Conservation (phyloP, 371 early-diverging fungal species). For the Parasitella parasitica region DNA sequence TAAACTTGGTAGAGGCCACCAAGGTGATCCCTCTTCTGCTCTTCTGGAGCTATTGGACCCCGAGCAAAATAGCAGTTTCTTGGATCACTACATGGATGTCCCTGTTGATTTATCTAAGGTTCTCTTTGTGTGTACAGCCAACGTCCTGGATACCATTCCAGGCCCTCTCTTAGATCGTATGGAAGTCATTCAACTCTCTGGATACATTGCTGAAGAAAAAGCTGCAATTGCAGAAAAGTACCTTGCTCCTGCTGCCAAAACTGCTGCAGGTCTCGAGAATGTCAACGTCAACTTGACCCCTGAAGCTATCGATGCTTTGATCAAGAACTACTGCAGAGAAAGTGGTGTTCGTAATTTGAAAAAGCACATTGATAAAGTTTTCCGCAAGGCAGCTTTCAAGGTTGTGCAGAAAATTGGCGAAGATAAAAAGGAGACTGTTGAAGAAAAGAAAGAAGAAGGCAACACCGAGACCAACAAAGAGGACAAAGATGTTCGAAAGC, state of each 20-base stretch:
- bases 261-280: slow-evolving; percentile 76
- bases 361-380: slow-evolving; percentile 97
- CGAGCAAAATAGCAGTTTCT: slow-evolving; percentile 93
- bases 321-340: slow-evolving; percentile 93
- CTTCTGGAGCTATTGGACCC: slow-evolving; percentile 95
- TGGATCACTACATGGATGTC: slow-evolving; percentile 98
- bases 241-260: slow-evolving; percentile 81
- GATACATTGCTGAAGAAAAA: slow-evolving; percentile 97
- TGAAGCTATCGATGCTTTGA: slow-evolving; percentile 81
- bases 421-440: slow-evolving; percentile 25
- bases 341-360: slow-evolving; percentile 96
- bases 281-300: slow-evolving; percentile 70
- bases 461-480: slow-evolving; percentile 9
- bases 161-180: slow-evolving; percentile 96
- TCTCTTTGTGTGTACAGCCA: slow-evolving; percentile 97
- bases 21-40: slow-evolving; percentile 96
- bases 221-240: slow-evolving; percentile 92
- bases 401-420: slow-evolving; percentile 69
- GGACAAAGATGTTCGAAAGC: slow-evolving; percentile 32
- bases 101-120: slow-evolving; percentile 96
- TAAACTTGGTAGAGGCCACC: slow-evolving; percentile 95
- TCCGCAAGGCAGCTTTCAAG: slow-evolving; percentile 92
- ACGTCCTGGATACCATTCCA: slow-evolving; percentile 93
- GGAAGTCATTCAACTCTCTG: slow-evolving; percentile 95
- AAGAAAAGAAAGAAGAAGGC: slow-evolving; percentile 3